A percentile compares a stretch with the other conserved stretches of the same genome.
Conservation (phyloP, 176 grass and related monocot species). For the Carex myosuroides region DNA sequence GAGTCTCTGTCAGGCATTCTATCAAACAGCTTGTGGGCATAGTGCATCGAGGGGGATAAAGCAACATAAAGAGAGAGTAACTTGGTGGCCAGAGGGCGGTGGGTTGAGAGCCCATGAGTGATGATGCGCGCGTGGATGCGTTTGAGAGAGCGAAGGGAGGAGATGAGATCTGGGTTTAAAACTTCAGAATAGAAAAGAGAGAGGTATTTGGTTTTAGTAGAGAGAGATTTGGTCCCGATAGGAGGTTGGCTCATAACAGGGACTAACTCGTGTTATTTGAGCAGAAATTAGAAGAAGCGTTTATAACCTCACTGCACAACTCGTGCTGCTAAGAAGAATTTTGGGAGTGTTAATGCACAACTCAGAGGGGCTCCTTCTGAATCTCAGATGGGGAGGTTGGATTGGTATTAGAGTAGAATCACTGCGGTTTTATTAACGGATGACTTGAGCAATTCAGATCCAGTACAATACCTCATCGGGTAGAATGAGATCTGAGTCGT, state of each 20-base stretch:
- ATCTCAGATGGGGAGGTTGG: no score
- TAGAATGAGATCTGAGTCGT: no score
- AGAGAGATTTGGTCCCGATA: neutral
- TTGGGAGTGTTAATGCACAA: no score
- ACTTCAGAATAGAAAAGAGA: neutral
- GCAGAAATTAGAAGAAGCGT: neutral
- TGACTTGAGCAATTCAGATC: no score
- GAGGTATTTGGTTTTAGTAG: neutral
- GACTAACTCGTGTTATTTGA: neutral
- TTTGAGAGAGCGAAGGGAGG: slow-evolving; percentile 36
- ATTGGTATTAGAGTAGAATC: no score
- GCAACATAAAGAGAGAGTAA: slow-evolving; percentile 32
- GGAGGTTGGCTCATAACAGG: neutral
- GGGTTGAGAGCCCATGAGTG: slow-evolving; percentile 38
- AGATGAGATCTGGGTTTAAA: neutral
- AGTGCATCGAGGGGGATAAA: slow-evolving; percentile 37
- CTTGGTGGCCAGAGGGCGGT: slow-evolving; percentile 40
- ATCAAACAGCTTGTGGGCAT: slow-evolving; percentile 68
- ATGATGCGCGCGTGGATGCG: slow-evolving; percentile 53
- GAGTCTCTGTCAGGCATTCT: slow-evolving; percentile 38
- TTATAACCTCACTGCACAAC: neutral
- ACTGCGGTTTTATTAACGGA: no score
- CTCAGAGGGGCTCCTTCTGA: no score
- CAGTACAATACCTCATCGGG: no score
- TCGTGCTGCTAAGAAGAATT: no score